These are phyloP conservation scores for Thraustochytrium sp. DNA, from an alignment of 352 stramenopile species.

Conservation along the genomic window DNA sequence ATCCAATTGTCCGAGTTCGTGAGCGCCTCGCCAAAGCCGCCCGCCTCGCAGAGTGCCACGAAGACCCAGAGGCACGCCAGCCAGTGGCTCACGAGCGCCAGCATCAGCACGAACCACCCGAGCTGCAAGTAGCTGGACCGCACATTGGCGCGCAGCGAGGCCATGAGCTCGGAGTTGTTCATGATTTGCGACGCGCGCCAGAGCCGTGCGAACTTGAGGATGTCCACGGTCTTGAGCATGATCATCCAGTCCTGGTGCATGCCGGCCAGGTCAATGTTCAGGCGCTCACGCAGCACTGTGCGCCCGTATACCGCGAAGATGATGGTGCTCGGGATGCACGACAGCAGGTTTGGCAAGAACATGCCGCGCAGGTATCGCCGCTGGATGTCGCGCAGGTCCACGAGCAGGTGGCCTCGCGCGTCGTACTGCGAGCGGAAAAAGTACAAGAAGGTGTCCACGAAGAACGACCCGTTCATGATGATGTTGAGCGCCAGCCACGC, in stretches of 20 bases:
- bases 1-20: constrained; percentile 51
- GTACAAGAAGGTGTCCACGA: constrained; percentile 52
- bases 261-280: background rate
- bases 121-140: constrained; percentile 33
- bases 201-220: constrained; percentile 39
- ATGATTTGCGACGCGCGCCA: background rate
- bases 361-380: constrained; percentile 28
- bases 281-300: background rate
- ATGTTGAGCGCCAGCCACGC: background rate
- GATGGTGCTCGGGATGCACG: constrained; percentile 29
- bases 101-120: constrained; percentile 51
- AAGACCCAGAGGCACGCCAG: constrained; percentile 53
- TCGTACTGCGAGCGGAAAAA: constrained; percentile 54
- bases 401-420: constrained; percentile 46
- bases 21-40: constrained; percentile 46
- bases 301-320: constrained; percentile 32
- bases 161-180: constrained; percentile 4
- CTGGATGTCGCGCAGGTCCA: constrained; percentile 48
- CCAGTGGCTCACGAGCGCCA: constrained; percentile 49
- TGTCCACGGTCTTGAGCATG: constrained; percentile 15
- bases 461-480: constrained; percentile 16
- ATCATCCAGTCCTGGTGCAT: background rate
- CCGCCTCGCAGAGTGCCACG: constrained; percentile 48
- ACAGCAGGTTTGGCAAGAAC: constrained; percentile 43
- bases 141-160: background rate